These are phyloP conservation scores for Dipodascopsis tothii DNA, from an alignment of 805 yeast species.

Conservation along the genomic window DNA sequence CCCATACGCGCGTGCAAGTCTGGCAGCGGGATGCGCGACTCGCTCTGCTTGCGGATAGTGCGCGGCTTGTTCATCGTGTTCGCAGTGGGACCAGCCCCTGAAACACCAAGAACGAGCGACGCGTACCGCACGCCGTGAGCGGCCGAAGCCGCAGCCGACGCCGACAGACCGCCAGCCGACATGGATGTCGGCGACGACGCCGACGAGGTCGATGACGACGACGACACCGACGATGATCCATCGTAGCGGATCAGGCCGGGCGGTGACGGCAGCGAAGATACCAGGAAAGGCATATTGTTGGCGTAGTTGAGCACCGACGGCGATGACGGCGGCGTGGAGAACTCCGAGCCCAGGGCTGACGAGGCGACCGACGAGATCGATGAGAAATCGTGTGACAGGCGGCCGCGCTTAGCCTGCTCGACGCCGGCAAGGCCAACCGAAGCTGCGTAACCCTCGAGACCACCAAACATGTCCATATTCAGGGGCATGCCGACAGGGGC, in stretches of 20 bases:
- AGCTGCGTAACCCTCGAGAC: not conserved
- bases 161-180: slow-evolving; percentile 1
- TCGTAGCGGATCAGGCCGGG: not conserved
- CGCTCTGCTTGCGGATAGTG: slow-evolving; percentile 29
- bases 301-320: no score
- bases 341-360: slow-evolving; percentile 15
- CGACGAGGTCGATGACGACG: slow-evolving; percentile 2
- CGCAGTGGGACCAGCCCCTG: not conserved
- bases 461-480: slow-evolving; percentile 1
- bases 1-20: slow-evolving; percentile 36
- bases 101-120: not conserved
- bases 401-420: slow-evolving; percentile 4
- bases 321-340: slow-evolving; percentile 21
- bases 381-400: slow-evolving; percentile 5
- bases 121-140: not conserved
- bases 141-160: slow-evolving; percentile 1
- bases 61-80: slow-evolving; percentile 9
- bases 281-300: not conserved
- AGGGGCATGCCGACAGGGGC: not conserved
- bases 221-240: not conserved
- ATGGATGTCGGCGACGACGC: slow-evolving; percentile 3
- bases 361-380: slow-evolving; percentile 6
- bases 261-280: slow-evolving; percentile 1
- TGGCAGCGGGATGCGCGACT: slow-evolving; percentile 34
- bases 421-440: not conserved